A percentile compares a stretch with the other conserved stretches of the same genome.
phyloP scores from a whole-genome alignment of 2,329 filamentous ascomycete genomes.

The Aspergillaceae sp. region DNA sequence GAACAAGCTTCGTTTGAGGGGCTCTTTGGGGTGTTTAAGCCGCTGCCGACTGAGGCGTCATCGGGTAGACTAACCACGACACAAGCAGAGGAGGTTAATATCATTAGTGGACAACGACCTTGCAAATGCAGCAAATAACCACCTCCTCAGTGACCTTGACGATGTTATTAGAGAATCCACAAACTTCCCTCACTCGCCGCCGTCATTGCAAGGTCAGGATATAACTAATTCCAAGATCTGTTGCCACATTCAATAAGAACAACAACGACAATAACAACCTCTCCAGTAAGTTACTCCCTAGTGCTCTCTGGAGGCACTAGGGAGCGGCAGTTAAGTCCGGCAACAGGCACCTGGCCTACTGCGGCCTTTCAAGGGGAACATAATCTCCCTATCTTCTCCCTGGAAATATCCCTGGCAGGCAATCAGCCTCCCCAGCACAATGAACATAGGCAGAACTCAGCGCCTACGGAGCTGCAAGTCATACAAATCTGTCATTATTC shows the following conservation, averaged over 20 bases:
- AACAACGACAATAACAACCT: neutral
- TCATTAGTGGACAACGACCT: neutral
- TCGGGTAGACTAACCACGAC: neutral
- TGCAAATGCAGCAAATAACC: neutral
- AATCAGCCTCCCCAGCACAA: constrained; percentile 11
- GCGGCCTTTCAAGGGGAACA: constrained; percentile 11
- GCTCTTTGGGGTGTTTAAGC: constrained; percentile 4
- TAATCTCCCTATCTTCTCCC: constrained; percentile 9
- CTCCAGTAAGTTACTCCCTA: neutral
- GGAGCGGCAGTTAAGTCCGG: neutral
- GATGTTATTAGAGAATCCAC: neutral
- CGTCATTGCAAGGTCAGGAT: too few relatives aligned
- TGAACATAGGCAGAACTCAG: constrained; percentile 12
- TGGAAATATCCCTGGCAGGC: constrained; percentile 15
- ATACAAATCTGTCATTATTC: constrained; percentile 12
- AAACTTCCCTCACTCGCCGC: too few relatives aligned
- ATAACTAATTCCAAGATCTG: too few relatives aligned
- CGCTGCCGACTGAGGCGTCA: neutral
- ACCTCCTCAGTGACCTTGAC: neutral
- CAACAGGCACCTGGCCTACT: constrained; percentile 4
- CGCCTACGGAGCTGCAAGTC: constrained; percentile 4
- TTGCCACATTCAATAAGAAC: too few relatives aligned
- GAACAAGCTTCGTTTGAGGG: constrained; percentile 1
- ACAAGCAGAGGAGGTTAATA: neutral
- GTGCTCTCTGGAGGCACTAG: neutral